A percentile compares a stretch with the other conserved stretches of the same genome.
These are phyloP conservation scores for Hibiscus trionum DNA, from an alignment of 345 rosid species.

Conservation along the genomic window DNA sequence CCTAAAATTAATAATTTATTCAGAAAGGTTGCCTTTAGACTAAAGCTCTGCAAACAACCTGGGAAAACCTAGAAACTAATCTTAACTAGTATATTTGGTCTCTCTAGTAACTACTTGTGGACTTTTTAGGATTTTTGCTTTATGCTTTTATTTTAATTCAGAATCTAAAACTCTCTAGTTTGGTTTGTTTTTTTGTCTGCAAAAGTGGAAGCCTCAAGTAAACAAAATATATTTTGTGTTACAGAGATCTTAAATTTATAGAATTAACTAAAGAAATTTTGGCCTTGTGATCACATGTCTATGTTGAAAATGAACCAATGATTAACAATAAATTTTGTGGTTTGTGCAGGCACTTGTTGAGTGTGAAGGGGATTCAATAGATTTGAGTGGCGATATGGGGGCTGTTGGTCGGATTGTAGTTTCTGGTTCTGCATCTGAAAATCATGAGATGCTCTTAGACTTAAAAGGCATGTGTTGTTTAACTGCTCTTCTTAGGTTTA, in stretches of 20 bases:
- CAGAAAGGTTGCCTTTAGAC: no score
- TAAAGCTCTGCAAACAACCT: background rate
- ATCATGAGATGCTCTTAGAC: slow-evolving; percentile 63
- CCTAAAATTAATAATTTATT: background rate
- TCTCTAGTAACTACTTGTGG: background rate
- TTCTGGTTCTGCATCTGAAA: slow-evolving; percentile 44
- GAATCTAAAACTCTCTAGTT: background rate
- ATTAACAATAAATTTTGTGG: slow-evolving; percentile 15
- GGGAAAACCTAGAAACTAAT: background rate
- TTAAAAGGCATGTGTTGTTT: slow-evolving; percentile 56
- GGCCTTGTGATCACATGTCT: background rate
- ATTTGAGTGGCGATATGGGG: slow-evolving; percentile 94
- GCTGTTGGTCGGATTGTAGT: slow-evolving; percentile 85
- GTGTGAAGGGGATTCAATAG: slow-evolving; percentile 30
- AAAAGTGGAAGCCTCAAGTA: background rate
- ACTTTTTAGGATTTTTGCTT: background rate
- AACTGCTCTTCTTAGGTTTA: background rate
- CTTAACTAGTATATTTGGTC: background rate
- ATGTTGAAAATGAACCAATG: background rate
- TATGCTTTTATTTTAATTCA: background rate
- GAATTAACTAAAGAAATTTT: background rate
- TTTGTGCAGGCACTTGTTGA: slow-evolving; percentile 76
- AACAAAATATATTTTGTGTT: background rate
- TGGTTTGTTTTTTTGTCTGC: background rate
- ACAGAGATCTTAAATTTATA: background rate